These are phyloP conservation scores for Crithidia brevicula DNA, from an alignment of 208 protist genomes.

Conservation along the genomic window DNA sequence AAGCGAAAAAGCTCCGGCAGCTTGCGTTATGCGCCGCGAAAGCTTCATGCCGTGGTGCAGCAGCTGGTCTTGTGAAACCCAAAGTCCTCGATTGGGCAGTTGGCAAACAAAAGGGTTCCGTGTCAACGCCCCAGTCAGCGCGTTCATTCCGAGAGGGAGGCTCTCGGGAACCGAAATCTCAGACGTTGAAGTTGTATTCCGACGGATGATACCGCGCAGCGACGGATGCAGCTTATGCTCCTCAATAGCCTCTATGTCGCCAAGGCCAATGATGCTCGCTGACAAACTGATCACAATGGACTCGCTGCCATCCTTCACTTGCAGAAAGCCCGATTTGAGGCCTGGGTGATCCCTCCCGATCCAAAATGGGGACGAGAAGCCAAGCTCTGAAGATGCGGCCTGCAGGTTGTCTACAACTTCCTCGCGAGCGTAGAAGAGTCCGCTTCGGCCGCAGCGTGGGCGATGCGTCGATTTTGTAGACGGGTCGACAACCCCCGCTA, in stretches of 20 bases:
- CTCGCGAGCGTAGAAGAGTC: slow-evolving; percentile 85
- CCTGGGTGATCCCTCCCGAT: slow-evolving; percentile 65
- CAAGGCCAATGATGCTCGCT: slow-evolving; percentile 59
- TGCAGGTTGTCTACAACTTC: slow-evolving; percentile 91
- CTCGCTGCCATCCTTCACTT: slow-evolving; percentile 78
- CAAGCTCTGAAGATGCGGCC: slow-evolving; percentile 68
- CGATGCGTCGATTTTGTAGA: neutral
- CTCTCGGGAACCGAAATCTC: slow-evolving; percentile 24
- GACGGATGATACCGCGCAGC: slow-evolving; percentile 31
- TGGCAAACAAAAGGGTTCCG: slow-evolving; percentile 73
- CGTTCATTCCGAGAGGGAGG: slow-evolving; percentile 81
- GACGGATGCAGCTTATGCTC: slow-evolving; percentile 56
- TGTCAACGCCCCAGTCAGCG: slow-evolving; percentile 69
- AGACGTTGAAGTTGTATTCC: neutral
- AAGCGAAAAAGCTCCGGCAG: slow-evolving; percentile 43
- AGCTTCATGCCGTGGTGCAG: slow-evolving; percentile 61
- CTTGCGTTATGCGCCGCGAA: slow-evolving; percentile 24
- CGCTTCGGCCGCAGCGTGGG: slow-evolving; percentile 78
- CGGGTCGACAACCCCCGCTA: neutral
- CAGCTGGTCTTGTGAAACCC: slow-evolving; percentile 87
- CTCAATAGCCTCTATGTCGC: slow-evolving; percentile 56
- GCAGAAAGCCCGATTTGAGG: slow-evolving; percentile 68
- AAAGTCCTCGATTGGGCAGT: slow-evolving; percentile 72
- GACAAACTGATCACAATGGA: slow-evolving; percentile 83
- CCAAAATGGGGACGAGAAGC: slow-evolving; percentile 89